A percentile compares a stretch with the other conserved stretches of the same genome.
Evolutionary conservation across 1,284 basidiomycete genomes (phyloP).

Genomic region (Trichosporon sp.): DNA sequence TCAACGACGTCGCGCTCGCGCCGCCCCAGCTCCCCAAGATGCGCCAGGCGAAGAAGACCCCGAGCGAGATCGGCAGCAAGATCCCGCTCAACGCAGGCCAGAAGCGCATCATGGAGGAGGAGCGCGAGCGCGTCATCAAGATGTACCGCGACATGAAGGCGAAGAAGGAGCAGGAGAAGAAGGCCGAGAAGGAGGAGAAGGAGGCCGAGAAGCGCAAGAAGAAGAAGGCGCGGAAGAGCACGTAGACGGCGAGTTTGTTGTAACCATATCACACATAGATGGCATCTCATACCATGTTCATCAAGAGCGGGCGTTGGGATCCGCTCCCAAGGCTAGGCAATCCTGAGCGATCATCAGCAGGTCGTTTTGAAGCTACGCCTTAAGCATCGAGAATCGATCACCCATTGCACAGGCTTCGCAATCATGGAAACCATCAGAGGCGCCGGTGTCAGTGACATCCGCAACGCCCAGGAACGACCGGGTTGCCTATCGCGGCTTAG

Average conservation of each 20-base stretch:
- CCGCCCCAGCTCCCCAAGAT: slow-evolving; percentile 27
- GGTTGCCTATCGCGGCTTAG: not conserved
- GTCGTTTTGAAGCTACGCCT: not conserved
- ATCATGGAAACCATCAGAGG: not conserved
- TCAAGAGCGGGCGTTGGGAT: too few relatives aligned
- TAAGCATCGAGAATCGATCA: not conserved
- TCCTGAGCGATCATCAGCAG: not conserved
- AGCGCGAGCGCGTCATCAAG: slow-evolving; percentile 43
- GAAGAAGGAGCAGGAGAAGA: slow-evolving; percentile 16
- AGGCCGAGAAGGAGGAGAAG: slow-evolving; percentile 22
- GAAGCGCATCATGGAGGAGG: slow-evolving; percentile 42
- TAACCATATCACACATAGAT: not conserved
- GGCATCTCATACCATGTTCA: not conserved
- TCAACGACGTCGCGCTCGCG: slow-evolving; percentile 30
- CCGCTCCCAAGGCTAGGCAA: too few relatives aligned
- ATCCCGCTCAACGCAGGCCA: slow-evolving; percentile 43
- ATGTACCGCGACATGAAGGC: slow-evolving; percentile 35
- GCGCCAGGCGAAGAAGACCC: slow-evolving; percentile 12
- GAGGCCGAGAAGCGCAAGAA: slow-evolving; percentile 12
- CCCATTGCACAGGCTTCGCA: not conserved
- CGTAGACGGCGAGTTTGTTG: not conserved
- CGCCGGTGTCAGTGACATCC: not conserved
- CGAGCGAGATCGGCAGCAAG: slow-evolving; percentile 10
- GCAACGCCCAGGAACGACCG: not conserved
- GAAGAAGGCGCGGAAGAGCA: not conserved